phyloP scores from a whole-genome alignment of 345 rosid genomes.

The Luvunga scandens region DNA sequence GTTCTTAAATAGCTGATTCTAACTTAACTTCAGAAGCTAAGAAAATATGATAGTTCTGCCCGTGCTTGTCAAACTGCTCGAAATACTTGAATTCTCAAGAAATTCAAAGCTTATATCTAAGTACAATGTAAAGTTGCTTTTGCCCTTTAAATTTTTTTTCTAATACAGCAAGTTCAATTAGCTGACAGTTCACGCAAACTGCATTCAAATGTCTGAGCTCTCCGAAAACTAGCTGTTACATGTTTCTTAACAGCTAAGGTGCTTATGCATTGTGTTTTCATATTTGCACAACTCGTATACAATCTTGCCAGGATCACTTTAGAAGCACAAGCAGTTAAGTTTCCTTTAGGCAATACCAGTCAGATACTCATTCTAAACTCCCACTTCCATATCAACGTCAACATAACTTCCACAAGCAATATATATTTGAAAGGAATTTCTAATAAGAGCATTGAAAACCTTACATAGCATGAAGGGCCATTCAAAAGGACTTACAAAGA shows the following conservation, averaged over 20 bases:
- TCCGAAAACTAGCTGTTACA: neutral
- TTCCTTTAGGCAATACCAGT: neutral
- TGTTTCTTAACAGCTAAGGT: too few relatives aligned
- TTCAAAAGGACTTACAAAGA: neutral
- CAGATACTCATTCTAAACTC: neutral
- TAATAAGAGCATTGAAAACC: neutral
- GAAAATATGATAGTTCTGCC: neutral
- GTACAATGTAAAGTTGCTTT: slow-evolving; percentile 5
- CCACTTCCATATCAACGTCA: neutral
- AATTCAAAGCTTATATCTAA: neutral
- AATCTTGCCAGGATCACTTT: neutral
- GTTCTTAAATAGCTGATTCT: neutral
- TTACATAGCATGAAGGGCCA: neutral
- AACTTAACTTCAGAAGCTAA: neutral
- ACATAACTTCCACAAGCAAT: neutral
- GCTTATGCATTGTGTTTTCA: neutral
- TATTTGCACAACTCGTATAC: neutral
- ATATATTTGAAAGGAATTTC: neutral
- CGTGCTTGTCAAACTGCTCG: slow-evolving; percentile 6
- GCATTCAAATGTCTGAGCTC: neutral
- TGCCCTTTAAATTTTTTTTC: neutral
- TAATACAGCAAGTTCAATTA: neutral
- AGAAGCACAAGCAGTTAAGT: neutral
- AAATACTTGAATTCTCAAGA: slow-evolving; percentile 7
- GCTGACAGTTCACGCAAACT: neutral